Base-by-base conservation (phyloP, 2,329 filamentous ascomycete species). In the Sclerotinia borealis region DNA sequence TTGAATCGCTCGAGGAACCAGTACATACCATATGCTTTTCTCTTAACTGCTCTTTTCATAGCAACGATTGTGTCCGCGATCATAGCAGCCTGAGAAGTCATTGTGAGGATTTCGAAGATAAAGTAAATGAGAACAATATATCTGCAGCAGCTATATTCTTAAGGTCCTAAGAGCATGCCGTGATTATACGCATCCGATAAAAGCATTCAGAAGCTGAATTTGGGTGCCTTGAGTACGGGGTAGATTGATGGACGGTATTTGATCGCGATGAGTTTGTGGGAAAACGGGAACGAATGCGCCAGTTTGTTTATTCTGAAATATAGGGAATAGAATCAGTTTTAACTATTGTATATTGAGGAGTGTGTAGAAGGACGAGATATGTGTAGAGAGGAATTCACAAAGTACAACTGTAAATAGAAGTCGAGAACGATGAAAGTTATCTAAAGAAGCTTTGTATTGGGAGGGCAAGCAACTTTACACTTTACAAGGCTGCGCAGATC, bases 11-110 rank as follows among this genome's bases (percentile, higher is more conserved):
- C 54, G 65, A 5, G 48, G 22, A 59, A 45, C 29, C n/a, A 51
- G 56, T 41, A n/a, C 75, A 67, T 76, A 87, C 85, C 85, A 64
- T 86, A 86, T 68, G 83, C 79, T 75, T 83, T 85, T 66, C 85
- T 78, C 73, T 87, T 88, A 65, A 88, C 78, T 7, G 86, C 85
- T 75, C 86, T 85, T 71, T 87, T 89, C 82, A 90, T 87, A 59
- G 81, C 85, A 68, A 81, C 79, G 73, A 89, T 85, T 25, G 87
- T 89, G 72, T 89, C 85, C 66, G 84, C 80, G 72, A 89, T 84
- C 64, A 87, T 77, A 48, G 85, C 78, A 71, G 88, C 85, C 71
- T 88, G 85, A 50, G 79, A 77, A 58, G 82, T 77, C 81, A 83
- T 83, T 59, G 64, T 74, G 72, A 60, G 49, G 39, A 34, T 39